phyloP scores from a whole-genome alignment of 495 filamentous ascomycete species.

The Lichenothelia convexa region DNA sequence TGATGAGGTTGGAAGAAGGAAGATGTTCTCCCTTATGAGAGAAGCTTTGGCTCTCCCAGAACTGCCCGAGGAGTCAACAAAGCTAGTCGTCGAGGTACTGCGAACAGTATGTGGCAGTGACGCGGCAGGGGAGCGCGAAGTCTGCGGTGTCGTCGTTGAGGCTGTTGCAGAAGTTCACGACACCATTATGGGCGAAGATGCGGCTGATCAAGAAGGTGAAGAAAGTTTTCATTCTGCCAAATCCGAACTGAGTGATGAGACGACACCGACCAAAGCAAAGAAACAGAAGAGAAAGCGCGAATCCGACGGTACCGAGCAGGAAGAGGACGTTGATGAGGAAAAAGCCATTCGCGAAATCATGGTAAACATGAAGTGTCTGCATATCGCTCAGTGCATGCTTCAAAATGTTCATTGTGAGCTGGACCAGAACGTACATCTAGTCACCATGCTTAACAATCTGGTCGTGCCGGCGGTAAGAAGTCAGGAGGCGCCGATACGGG shows the following conservation, averaged over 20 bases:
- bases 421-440: conserved; percentile 69
- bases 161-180: conserved; percentile 93
- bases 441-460: conserved; percentile 90
- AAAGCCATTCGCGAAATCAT: conserved; percentile 79
- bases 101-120: conserved; percentile 63
- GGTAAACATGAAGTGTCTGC: conserved; percentile 95
- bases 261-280: conserved; percentile 30
- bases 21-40: conserved; percentile 81
- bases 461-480: conserved; percentile 87
- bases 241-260: conserved; percentile 59
- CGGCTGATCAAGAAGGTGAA: conserved; percentile 32
- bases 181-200: conserved; percentile 43
- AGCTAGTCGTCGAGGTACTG: conserved; percentile 67
- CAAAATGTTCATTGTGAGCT: conserved; percentile 72
- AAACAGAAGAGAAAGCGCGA: conserved; percentile 20
- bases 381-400: conserved; percentile 95
- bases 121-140: conserved; percentile 68
- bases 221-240: conserved; percentile 85
- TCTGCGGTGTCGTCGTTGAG: conserved; percentile 82
- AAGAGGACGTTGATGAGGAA: conserved; percentile 35
- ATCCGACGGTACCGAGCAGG: conserved; percentile 20
- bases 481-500: conserved; percentile 82
- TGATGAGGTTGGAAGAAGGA: conserved; percentile 82
- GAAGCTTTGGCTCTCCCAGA: conserved; percentile 72
- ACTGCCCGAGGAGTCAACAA: conserved; percentile 80